Evolutionary conservation across 306 rosid species (phyloP).

Genomic region (Ormosia semicastrata): DNA sequence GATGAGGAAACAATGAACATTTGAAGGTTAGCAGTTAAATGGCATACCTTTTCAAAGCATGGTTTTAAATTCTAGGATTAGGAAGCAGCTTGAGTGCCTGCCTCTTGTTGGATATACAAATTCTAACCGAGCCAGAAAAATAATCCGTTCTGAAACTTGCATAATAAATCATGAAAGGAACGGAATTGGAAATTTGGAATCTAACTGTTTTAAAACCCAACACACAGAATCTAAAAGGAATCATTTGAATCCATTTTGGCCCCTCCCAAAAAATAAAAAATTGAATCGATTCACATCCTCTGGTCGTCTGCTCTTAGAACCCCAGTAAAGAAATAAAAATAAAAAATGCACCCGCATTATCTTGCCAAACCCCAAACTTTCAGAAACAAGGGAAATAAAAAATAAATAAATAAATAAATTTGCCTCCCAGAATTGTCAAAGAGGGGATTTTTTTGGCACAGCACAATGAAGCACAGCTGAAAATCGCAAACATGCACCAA

Average conservation of each 20-base stretch:
- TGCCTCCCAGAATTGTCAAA: neutral
- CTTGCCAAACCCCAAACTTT: neutral
- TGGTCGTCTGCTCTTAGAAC: neutral
- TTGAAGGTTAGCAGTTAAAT: neutral
- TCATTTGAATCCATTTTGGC: neutral
- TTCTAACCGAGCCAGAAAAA: neutral
- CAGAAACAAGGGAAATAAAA: neutral
- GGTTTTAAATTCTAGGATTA: neutral
- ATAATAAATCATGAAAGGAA: neutral
- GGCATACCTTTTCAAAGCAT: neutral
- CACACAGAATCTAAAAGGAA: conserved; percentile 19
- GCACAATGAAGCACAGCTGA: neutral
- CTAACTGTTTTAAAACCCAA: neutral
- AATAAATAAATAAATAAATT: neutral
- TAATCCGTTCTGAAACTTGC: neutral
- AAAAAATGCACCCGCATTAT: neutral
- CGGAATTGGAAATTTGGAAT: neutral
- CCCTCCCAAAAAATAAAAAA: neutral
- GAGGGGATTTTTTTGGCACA: neutral
- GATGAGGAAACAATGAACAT: neutral
- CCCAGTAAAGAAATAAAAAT: neutral
- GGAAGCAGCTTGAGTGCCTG: neutral
- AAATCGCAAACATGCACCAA: neutral
- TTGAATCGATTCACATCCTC: neutral
- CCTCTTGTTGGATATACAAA: neutral